phyloP scores from a whole-genome alignment of 139 green algal species.

The Astrephomene gubernaculifera region DNA sequence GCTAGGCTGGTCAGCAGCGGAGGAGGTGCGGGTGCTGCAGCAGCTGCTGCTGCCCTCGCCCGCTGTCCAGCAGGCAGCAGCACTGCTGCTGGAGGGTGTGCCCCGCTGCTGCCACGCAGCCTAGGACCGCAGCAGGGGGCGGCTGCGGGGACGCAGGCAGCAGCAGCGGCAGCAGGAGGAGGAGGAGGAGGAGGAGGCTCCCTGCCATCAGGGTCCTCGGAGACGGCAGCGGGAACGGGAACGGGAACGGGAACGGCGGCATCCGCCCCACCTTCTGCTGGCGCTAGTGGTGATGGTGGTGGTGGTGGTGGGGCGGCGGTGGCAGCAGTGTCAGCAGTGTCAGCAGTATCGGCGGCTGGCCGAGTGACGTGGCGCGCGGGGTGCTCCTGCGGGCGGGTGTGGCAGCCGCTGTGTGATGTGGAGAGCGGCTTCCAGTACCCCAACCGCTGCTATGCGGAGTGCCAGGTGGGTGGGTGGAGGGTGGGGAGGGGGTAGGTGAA shows the following conservation, averaged over 20 bases:
- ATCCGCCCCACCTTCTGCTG: background rate
- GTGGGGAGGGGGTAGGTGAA: no score
- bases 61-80: no score
- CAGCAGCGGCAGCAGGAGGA: background rate
- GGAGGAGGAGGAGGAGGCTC: no score
- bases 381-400: background rate
- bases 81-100: no score
- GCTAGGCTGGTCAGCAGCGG: background rate
- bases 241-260: background rate
- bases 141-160: background rate
- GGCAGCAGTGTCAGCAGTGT: background rate
- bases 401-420: constrained; percentile 18
- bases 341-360: background rate
- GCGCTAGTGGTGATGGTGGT: background rate
- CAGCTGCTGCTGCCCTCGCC: background rate
- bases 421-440: background rate
- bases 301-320: background rate
- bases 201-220: background rate
- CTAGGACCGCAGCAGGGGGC: background rate
- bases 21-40: background rate
- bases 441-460: constrained; percentile 30
- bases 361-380: background rate
- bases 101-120: no score
- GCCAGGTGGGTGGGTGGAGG: constrained; percentile 5
- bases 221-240: background rate